Evolutionary conservation across 257 asterid species (phyloP), one percentile per base, ranked within the genome.

Genomic region (Verbena officinalis): DNA sequence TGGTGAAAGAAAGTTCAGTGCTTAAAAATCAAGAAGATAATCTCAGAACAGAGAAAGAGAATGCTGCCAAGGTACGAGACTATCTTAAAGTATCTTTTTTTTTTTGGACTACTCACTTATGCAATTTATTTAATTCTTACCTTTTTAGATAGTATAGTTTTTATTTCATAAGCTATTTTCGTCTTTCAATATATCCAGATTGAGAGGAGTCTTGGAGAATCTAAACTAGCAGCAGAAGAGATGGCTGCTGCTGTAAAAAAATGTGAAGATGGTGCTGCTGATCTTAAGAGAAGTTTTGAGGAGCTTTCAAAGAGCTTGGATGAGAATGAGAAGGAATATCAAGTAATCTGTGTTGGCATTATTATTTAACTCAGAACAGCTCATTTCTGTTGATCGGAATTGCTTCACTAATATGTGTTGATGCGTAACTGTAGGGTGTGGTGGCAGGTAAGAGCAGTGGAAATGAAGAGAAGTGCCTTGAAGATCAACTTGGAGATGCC

Each of bases 401-500:
- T 40, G 43, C 62, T 31, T 55, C 59, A 62, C 31, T 50, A 24
- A 62, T 58, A 31, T 59, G 31, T 15, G 6, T 43, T 43, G 9
- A 55, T 58, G 23, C 39, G 31, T 44, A 23, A 34, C 58, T 82
- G 39, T 72, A 94, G 99, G 99, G 97, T 54, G 95, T 94, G 33
- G 70, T 90, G 77, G 97, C 96, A 11, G 99, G 99, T 38, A 94
- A 90, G 78, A 79, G 96, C 77, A 94, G 83, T 70, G 99, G 96
- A 71, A 77, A 81, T 80, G 99, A 94, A 74, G 99, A 94, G 74
- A 94, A 94, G 73, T 94, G 99, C 77, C 96, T 94, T 57, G 97
- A 94, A 78, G 99, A 90, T 76, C 99, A 94, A 81, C 82, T 94
- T 46, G 86, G 73, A 55, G 99, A 94, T 78, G 97, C 96, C 67